Evolutionary conservation across 176 grass and related monocot genomes (phyloP).

Genomic region (Eleusine indica): DNA sequence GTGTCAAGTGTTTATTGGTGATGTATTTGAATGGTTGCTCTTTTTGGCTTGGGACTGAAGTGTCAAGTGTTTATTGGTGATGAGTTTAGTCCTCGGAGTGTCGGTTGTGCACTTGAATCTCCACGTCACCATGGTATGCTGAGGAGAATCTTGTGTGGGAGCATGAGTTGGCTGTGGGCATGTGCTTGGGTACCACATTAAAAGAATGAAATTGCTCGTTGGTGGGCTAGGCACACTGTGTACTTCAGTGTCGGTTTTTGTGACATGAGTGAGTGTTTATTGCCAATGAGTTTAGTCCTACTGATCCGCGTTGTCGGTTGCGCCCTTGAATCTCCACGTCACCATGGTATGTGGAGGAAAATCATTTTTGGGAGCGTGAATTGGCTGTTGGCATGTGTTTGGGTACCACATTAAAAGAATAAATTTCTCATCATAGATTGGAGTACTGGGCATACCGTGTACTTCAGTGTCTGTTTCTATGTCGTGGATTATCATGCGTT

Average conservation of each 20-base stretch:
- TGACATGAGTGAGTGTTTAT: slow-evolving; percentile 8
- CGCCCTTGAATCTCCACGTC: too few relatives aligned
- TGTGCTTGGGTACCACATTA: neutral
- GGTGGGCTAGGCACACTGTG: neutral
- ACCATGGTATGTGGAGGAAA: too few relatives aligned
- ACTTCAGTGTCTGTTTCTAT: slow-evolving; percentile 21
- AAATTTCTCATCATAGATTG: neutral
- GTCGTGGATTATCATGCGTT: slow-evolving; percentile 5
- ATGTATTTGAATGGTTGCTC: neutral
- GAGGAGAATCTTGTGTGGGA: neutral
- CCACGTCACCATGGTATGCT: neutral
- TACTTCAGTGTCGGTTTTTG: slow-evolving; percentile 8
- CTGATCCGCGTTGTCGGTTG: neutral
- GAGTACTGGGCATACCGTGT: neutral
- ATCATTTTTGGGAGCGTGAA: neutral
- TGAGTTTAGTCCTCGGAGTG: neutral
- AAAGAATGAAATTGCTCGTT: neutral
- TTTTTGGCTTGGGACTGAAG: neutral
- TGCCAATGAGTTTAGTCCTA: neutral
- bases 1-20: neutral
- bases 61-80: neutral
- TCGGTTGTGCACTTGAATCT: neutral
- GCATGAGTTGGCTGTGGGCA: neutral
- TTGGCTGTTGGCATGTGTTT: slow-evolving; percentile 9
- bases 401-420: neutral